These are phyloP conservation scores for Entomophthora muscae DNA, from an alignment of 371 early-diverging fungal genomes.

Conservation along the genomic window DNA sequence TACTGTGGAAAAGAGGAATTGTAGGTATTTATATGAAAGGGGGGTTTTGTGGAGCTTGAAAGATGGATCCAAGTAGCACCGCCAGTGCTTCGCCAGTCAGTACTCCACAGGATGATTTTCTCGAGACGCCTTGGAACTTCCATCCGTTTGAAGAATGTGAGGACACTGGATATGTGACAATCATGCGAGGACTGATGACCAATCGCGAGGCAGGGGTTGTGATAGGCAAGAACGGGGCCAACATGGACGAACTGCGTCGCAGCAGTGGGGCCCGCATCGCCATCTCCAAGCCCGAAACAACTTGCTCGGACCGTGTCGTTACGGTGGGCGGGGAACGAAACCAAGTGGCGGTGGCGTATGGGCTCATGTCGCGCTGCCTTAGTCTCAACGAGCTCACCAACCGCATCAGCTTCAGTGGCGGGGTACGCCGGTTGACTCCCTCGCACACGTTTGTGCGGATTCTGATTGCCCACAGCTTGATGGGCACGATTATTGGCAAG, in stretches of 20 bases:
- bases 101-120: not conserved
- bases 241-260: constrained; percentile 61
- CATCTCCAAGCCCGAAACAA: constrained; percentile 50
- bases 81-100: not conserved
- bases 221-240: constrained; percentile 65
- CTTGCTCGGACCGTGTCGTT: constrained; percentile 54
- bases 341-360: constrained; percentile 19
- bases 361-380: not conserved
- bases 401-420: not conserved
- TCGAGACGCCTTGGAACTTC: not conserved
- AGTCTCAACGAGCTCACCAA: not conserved
- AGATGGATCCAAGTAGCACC: too few species aligned
- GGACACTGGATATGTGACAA: not conserved
- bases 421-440: not conserved
- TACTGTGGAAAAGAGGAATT: too few species aligned
- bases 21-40: too few species aligned
- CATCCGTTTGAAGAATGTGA: not conserved
- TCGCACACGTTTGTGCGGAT: constrained; percentile 37
- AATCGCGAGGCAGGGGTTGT: constrained; percentile 71
- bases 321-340: constrained; percentile 51
- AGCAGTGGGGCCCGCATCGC: constrained; percentile 24
- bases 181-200: constrained; percentile 49
- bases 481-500: constrained; percentile 76
- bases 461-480: constrained; percentile 61
- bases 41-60: too few species aligned